Base-by-base conservation (phyloP, 441 rosid species). In the Jatropha multifida region DNA sequence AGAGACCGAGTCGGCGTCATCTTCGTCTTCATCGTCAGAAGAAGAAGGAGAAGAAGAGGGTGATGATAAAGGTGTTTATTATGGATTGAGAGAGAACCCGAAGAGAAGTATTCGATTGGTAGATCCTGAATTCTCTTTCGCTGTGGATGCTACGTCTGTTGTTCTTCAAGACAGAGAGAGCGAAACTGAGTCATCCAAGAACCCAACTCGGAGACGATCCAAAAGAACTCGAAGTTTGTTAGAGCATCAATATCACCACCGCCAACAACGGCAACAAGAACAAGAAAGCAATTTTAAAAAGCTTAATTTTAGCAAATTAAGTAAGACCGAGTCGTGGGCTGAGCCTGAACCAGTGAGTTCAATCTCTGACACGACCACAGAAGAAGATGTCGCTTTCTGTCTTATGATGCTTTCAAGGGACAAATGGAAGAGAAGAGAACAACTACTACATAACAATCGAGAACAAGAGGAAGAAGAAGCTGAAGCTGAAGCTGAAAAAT, bases 161-260 rank as follows among this genome's bases (percentile, higher is more conserved):
- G 85, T 89, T 78, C 83, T 89, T 73, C 89, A 87, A 51, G 95
- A 88, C 61, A 85, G 88, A 74, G 98, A 88, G 75, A 88, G 91
- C 83, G 99, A 94, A 85, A 84, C 96, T 9, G 94, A 90, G 79
- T 90, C 94, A 2, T 89, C 94, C n/a, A 92, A 77, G 85, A 90
- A 88, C 75, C 90, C 85, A 32, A 85, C 87, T 67, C 86, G 91
- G 67, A 81, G 89, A 80, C 88, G 92, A 86, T 90, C 97, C 40
- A 95, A 89, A 74, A 82, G 97, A 71, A 81, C 83, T 26, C 79
- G 91, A 74, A 89, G 82, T 56, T 77, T 77, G n/a, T n/a, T 66
- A 65, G 82, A 81, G 44, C 69, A 78, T 54, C 77, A 80, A n/a
- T 60, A 54, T 54, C 73, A 68, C 18, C 76, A 74, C 23, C 77